These are phyloP conservation scores for Ophiosphaerella korrae DNA, from an alignment of 2,329 filamentous ascomycete genomes.

Conservation along the genomic window DNA sequence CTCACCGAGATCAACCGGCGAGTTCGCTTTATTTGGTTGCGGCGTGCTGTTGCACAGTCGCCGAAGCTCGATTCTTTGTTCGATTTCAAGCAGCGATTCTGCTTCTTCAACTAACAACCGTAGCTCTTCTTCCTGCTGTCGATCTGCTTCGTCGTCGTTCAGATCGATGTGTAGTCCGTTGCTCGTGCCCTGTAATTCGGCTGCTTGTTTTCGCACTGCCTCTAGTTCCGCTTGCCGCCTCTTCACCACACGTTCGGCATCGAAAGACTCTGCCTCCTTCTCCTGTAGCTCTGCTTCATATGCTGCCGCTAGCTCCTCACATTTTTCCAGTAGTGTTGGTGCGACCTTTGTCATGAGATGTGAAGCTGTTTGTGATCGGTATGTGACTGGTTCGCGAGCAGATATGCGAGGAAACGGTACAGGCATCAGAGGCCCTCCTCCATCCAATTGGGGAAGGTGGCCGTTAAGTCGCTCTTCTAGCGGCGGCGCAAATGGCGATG, in stretches of 20 bases:
- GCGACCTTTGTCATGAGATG: conserved; percentile 68
- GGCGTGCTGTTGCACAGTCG: conserved; percentile 34
- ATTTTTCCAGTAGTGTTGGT: conserved; percentile 58
- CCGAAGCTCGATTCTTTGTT: conserved; percentile 49
- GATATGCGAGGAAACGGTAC: conserved; percentile 30
- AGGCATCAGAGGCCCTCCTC: conserved; percentile 27
- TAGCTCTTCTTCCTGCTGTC: conserved; percentile 47
- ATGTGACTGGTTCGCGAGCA: conserved; percentile 34
- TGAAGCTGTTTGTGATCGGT: conserved; percentile 55
- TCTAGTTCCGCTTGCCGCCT: conserved; percentile 72
- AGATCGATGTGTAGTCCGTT: conserved; percentile 36
- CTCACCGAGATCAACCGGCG: conserved; percentile 53
- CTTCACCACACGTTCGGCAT: conserved; percentile 54
- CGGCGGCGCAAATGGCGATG: conserved; percentile 61
- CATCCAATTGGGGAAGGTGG: conserved; percentile 25
- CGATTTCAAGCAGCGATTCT: conserved; percentile 50
- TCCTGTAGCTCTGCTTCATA: conserved; percentile 79
- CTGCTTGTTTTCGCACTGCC: conserved; percentile 63
- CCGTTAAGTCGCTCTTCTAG: conserved; percentile 43
- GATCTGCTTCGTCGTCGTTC: conserved; percentile 44
- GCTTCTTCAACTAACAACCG: conserved; percentile 46
- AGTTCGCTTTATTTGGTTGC: conserved; percentile 28
- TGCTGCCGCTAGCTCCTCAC: conserved; percentile 49
- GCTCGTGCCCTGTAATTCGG: conserved; percentile 53
- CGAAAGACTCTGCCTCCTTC: conserved; percentile 62